Conservation (phyloP, 768 basidiomycete species). For the Glaciozyma martinii region DNA sequence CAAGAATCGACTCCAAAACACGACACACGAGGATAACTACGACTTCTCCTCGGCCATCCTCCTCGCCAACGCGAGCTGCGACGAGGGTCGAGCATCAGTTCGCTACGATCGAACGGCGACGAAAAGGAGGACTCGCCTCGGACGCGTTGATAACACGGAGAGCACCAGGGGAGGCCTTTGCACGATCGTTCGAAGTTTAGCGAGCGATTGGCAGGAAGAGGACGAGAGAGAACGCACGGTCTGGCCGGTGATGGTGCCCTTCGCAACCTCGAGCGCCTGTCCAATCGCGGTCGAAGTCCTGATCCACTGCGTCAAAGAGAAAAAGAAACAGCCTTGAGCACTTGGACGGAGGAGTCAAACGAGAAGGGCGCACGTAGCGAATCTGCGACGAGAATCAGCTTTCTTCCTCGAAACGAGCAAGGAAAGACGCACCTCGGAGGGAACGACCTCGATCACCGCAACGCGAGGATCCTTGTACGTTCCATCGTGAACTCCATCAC, state of each 20-base stretch:
- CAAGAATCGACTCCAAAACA: too few relatives aligned
- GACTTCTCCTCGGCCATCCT: constrained; percentile 15
- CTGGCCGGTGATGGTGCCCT: constrained; percentile 33
- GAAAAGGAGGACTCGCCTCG: constrained; percentile 18
- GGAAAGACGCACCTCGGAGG: constrained; percentile 18
- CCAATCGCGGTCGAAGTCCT: constrained; percentile 23
- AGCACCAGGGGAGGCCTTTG: constrained; percentile 18
- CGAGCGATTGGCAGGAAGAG: too few relatives aligned
- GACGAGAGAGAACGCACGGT: constrained; percentile 3
- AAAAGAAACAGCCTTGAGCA: neutral
- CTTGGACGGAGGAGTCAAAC: neutral
- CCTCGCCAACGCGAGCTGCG: constrained; percentile 20
- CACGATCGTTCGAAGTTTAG: too few relatives aligned
- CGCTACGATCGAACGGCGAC: neutral
- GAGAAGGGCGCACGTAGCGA: constrained; percentile 13
- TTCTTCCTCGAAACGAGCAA: neutral
- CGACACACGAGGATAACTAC: too few relatives aligned
- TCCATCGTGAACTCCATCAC: constrained; percentile 23
- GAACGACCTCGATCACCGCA: constrained; percentile 30
- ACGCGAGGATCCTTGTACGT: constrained; percentile 27
- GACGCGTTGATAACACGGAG: constrained; percentile 16
- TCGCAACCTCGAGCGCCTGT: constrained; percentile 23
- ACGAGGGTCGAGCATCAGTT: neutral
- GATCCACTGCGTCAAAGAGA: constrained; percentile 10
- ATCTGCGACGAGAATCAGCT: constrained; percentile 2